Conservation (phyloP, 2,329 filamentous ascomycete genomes). For the Albophoma yamanashiensis region DNA sequence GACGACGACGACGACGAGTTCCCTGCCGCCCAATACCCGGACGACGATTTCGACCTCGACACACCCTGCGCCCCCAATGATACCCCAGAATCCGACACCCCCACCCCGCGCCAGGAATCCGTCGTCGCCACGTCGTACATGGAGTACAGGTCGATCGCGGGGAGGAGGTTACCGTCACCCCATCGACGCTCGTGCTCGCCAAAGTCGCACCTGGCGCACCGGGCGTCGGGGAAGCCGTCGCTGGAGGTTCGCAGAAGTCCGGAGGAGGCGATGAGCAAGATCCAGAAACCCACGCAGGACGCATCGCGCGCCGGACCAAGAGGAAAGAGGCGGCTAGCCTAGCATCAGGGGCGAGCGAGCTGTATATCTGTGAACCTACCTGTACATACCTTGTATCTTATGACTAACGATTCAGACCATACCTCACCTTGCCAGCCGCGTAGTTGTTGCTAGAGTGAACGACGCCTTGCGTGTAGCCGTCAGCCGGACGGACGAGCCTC, state of each 20-base stretch:
- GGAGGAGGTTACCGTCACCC: slow-evolving; percentile 21
- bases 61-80: slow-evolving; percentile 14
- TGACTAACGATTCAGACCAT: slow-evolving; percentile 12
- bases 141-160: slow-evolving; percentile 21
- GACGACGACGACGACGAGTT: slow-evolving; percentile 25
- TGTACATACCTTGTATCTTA: slow-evolving; percentile 27
- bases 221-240: slow-evolving; percentile 11
- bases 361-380: slow-evolving; percentile 28
- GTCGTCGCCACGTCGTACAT: slow-evolving; percentile 22
- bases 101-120: slow-evolving; percentile 29
- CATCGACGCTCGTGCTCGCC: slow-evolving; percentile 23
- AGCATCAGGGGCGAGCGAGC: slow-evolving; percentile 20
- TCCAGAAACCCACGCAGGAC: slow-evolving; percentile 36
- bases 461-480: not conserved
- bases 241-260: slow-evolving; percentile 31
- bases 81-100: slow-evolving; percentile 30
- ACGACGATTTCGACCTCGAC: slow-evolving; percentile 23
- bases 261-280: slow-evolving; percentile 32
- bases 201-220: slow-evolving; percentile 19
- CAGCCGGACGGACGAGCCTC: not conserved
- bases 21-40: slow-evolving; percentile 26
- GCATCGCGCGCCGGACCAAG: slow-evolving; percentile 27
- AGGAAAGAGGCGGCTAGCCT: slow-evolving; percentile 28
- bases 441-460: not conserved
- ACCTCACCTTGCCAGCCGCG: not conserved